phyloP scores from a whole-genome alignment of 192 early-diverging fungal genomes.

The Paraglomus occultum region DNA sequence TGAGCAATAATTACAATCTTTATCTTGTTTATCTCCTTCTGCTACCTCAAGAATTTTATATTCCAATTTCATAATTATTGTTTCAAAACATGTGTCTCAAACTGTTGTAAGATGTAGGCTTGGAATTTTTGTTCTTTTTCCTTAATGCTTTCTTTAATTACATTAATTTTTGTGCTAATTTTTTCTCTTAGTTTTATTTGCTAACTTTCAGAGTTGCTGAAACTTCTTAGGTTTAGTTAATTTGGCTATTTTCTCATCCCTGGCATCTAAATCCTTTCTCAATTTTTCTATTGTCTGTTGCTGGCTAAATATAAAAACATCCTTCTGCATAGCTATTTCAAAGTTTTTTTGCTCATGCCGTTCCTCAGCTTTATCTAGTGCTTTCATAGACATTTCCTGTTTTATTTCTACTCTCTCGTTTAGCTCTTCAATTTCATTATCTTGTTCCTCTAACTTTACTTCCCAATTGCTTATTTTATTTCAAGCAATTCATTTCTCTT shows the following conservation, averaged over 20 bases:
- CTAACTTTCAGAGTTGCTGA: constrained; percentile 17
- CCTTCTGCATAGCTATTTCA: no score
- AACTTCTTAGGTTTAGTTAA: constrained; percentile 17
- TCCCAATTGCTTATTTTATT: constrained; percentile 5
- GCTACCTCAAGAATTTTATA: constrained; percentile 24
- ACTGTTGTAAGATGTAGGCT: constrained; percentile 17
- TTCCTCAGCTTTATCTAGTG: no score
- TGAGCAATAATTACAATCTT: constrained; percentile 24
- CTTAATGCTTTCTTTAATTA: constrained; percentile 15
- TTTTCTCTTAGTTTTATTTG: constrained; percentile 17
- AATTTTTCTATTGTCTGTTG: constrained; percentile 10
- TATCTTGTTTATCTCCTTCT: constrained; percentile 22
- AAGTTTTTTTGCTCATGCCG: no score
- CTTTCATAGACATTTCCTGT: not conserved
- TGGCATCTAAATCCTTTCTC: constrained; percentile 5
- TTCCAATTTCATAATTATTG: constrained; percentile 17
- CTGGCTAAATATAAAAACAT: constrained; percentile 3
- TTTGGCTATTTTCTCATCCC: constrained; percentile 10
- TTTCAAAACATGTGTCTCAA: no score
- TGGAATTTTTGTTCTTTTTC: constrained; percentile 18
- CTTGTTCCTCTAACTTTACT: not conserved
- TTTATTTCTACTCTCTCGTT: constrained; percentile 13
- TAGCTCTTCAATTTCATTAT: not conserved
- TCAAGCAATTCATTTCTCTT: constrained; percentile 10
- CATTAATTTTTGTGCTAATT: no score